A percentile compares a stretch with the other conserved stretches of the same genome.
These are phyloP conservation scores for Starmerella geochares DNA, from an alignment of 805 yeast genomes.

Conservation along the genomic window DNA sequence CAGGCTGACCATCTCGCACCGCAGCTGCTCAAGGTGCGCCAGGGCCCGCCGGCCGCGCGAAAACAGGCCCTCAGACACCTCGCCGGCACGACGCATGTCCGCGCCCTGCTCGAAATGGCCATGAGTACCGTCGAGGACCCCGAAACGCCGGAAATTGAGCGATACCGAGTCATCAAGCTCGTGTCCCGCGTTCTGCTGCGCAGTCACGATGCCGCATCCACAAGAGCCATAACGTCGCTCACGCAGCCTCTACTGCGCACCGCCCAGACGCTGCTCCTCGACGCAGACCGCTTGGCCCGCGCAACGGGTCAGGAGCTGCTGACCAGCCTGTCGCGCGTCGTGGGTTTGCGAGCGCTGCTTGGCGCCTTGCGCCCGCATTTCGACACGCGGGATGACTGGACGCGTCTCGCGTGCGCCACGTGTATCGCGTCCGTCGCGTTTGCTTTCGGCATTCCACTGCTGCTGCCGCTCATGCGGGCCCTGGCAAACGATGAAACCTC, in stretches of 20 bases:
- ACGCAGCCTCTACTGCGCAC: neutral
- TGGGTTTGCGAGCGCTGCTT: constrained; percentile 74
- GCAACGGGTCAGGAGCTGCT: constrained; percentile 71
- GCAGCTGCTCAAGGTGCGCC: constrained; percentile 7
- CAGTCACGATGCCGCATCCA: constrained; percentile 25
- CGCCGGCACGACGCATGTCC: constrained; percentile 54
- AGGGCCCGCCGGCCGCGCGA: constrained; percentile 55
- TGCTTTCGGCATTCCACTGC: constrained; percentile 58
- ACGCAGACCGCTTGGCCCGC: constrained; percentile 30
- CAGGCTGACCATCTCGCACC: neutral
- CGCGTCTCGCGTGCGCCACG: constrained; percentile 64
- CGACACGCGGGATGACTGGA: constrained; percentile 70
- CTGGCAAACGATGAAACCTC: constrained; percentile 70
- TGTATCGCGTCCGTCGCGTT: constrained; percentile 76
- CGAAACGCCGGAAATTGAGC: constrained; percentile 65
- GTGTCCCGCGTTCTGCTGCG: constrained; percentile 53
- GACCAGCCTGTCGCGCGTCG: constrained; percentile 6
- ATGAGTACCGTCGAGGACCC: constrained; percentile 68
- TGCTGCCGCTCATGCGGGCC: constrained; percentile 77
- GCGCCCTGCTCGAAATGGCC: constrained; percentile 61
- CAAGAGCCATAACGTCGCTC: neutral
- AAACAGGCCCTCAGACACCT: constrained; percentile 59
- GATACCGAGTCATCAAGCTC: constrained; percentile 70
- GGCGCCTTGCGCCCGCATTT: constrained; percentile 70
- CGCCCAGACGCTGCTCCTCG: neutral